phyloP scores from a whole-genome alignment of 163 green algal species.

The Scenedesmus sp. region DNA sequence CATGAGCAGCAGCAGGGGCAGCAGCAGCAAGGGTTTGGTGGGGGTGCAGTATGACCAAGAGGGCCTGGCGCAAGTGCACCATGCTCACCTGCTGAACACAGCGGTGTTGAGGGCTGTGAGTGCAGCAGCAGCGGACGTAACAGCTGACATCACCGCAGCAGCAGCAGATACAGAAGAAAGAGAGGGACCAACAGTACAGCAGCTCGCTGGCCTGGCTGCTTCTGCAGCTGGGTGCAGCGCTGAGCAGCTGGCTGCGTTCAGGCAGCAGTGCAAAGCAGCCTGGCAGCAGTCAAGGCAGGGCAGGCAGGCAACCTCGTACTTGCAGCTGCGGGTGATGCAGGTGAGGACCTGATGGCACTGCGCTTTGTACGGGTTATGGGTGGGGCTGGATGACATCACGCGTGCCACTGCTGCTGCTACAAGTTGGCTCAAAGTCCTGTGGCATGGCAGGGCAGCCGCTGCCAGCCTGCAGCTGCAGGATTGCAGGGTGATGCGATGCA shows the following conservation, averaged over 20 bases:
- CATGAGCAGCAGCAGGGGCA: background rate
- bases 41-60: background rate
- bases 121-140: background rate
- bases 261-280: background rate
- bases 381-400: no score
- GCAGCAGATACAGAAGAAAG: background rate
- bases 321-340: slow-evolving; percentile 4
- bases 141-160: background rate
- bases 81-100: slow-evolving; percentile 1
- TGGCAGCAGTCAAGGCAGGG: background rate
- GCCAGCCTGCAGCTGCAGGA: slow-evolving; percentile 12
- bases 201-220: background rate
- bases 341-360: no score
- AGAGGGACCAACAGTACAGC: background rate
- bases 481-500: background rate
- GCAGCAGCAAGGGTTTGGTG: background rate
- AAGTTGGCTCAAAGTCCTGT: slow-evolving; percentile 9
- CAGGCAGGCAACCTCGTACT: background rate
- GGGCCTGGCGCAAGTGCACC: slow-evolving; percentile 16
- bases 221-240: background rate
- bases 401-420: background rate
- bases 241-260: background rate
- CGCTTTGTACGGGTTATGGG: no score
- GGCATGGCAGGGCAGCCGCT: slow-evolving; percentile 25
- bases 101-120: background rate